Base-by-base conservation (phyloP, 108 stramenopile genomes). In the Mediolabrus comicus region DNA sequence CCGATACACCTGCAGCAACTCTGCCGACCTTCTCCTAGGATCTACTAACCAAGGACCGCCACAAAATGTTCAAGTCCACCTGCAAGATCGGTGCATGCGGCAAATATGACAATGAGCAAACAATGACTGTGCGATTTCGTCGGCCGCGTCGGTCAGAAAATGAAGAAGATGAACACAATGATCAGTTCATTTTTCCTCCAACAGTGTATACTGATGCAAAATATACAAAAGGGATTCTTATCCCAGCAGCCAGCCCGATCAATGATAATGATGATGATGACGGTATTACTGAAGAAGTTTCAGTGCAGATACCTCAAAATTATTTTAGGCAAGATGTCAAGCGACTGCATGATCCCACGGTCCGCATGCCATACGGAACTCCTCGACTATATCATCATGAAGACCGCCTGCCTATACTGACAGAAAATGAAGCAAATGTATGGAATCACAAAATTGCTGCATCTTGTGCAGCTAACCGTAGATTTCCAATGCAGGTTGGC, bases 381-480 rank as follows among this genome's bases (percentile, higher is more conserved):
- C n/a, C n/a, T 46, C 10, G n/a, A 1, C 24, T 1, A 19, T 2
- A 27, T 63, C 3, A 11, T 43, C 13, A 34, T 35, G 17, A 25
- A 11, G n/a, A 55, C 39, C 31, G 8, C 12, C 52, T 67, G 2
- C 65, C 72, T 10, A 3, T 16, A 24, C 55, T 62, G 17, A 14
- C 22, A 13, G n/a, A 25, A 2, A 28, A 67, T 41, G 58, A 69
- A 28, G 68, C 38, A 24, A 38, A 3, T 16, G 14, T 32, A n/a
- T 68, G 74, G 74, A 49, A 29, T 17, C 67, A 75, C 62, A 29
- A 59, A 0, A 57, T 57, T 26, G 62, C 74, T 19, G 73, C 74
- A 1, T 28, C 32, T 26, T 30, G 51, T 19, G 35, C 67, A 2
- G 32, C 59, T 9, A 26, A 25, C 3, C 67, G 64, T 9, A 49